phyloP scores from a whole-genome alignment of 306 rosid genomes.

The Styphnolobium japonicum region DNA sequence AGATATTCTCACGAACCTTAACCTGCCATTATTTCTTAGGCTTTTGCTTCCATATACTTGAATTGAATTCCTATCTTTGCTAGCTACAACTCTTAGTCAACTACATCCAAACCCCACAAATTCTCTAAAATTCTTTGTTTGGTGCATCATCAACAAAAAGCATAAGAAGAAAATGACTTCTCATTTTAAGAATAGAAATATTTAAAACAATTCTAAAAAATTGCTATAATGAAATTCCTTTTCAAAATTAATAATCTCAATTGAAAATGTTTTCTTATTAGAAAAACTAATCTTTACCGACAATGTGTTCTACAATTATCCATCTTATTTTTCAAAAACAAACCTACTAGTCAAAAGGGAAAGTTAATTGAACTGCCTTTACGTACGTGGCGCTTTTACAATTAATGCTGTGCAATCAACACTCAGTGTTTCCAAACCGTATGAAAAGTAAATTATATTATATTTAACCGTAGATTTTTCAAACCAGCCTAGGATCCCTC shows the following conservation, averaged over 20 bases:
- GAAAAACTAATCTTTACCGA: constrained; percentile 21
- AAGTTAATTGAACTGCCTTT: background rate
- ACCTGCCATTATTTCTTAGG: too few species aligned
- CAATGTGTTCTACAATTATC: background rate
- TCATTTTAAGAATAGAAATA: too few species aligned
- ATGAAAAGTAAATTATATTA: constrained; percentile 5
- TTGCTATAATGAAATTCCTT: background rate
- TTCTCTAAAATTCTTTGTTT: too few species aligned
- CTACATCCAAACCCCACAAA: too few species aligned
- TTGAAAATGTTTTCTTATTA: background rate
- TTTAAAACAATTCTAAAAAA: too few species aligned
- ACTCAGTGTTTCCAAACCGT: background rate
- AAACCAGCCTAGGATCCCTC: background rate
- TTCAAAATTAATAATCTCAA: background rate
- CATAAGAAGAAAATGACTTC: too few species aligned
- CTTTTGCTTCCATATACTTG: too few species aligned
- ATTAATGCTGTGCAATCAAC: background rate
- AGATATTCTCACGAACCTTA: too few species aligned
- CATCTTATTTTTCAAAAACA: background rate
- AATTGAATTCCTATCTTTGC: too few species aligned
- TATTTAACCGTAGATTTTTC: constrained; percentile 10
- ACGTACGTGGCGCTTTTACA: background rate
- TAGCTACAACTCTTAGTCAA: too few species aligned
- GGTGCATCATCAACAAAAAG: too few species aligned
- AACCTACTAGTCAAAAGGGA: background rate